Base-by-base conservation (phyloP, 805 yeast species). In the Cyberlindnera veronae region DNA sequence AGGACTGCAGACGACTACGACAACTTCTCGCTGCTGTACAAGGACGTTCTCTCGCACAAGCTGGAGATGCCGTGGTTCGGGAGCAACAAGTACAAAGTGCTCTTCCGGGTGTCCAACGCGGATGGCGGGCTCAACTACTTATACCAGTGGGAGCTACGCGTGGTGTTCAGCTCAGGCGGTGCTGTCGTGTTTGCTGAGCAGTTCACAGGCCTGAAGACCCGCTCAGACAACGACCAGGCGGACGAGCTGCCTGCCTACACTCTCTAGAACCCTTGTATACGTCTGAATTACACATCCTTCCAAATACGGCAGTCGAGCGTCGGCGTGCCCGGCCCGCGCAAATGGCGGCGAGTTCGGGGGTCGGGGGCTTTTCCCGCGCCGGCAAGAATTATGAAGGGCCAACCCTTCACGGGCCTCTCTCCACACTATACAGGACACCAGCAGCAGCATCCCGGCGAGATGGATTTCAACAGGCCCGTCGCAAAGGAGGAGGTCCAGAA, bases 51-150 rank as follows among this genome's bases (percentile, higher is more conserved):
- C 6, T 54, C 68, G 0, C 69, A 69, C 48, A 60, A 63, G 38
- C 49, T 74, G 34, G 64, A 67, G 39, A 62, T 72, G 19, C 77
- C 79, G 1, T 74, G 77, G 78, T 69, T 75, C 49, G 81, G 81
- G 0, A 64, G 76, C 16, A 75, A 73, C 45, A 69, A 66, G 50
- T 72, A 74, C 69, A 63, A 63, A 45, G 63, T 71, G 28, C 34
- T 63, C 20, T 72, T 74, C 53, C 63, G 55, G 32, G 61, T 66
- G 32, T 53, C 62, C 4, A 40, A 57, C 13, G 49, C 54, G 5
- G 58, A 66, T 5, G 55, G 63, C 6, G 64, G 66, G 1, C 57
- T 68, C 6, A 63, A 68, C 42, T 57, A 57, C 30, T 47, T 63
- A 19, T 62, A 66, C 24, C 64, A 62, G 46, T 71, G 68, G 58